Base-by-base conservation (phyloP, 1,139 yeast genomes). In the Taphrina sp. region DNA sequence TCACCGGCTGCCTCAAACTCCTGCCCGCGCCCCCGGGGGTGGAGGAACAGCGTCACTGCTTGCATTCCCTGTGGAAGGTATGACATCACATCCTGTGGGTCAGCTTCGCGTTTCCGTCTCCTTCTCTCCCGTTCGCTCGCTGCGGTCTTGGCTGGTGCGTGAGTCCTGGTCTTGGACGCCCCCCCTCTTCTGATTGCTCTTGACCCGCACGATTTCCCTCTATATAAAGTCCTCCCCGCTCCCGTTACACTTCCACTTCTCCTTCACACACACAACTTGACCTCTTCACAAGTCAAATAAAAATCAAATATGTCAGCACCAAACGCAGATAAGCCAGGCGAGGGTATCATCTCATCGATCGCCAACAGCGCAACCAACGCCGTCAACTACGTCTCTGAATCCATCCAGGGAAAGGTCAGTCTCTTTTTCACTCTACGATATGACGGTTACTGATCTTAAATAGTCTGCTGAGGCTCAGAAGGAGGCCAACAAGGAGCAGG, bases 381-480 rank as follows among this genome's bases (percentile, higher is more conserved):
- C 26, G 47, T 43, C 38, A 43, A 43, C 47, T 43, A 43, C 47
- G 47, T 43, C 47, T 43, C 47, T 5, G 47, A 43, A 38, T 31
- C 47, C 37, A 43, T 43, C 47, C 47, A 43, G 47, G 47, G 47
- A 43, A 43, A 36, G 20, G 47, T 43, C 20, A 43, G 47, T 43
- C 29, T 37, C 19, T 16, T 4, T 28, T 12, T 28, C 31, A 8
- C 31, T 8, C 31, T 28, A 8, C 12, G 10, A 8, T 28, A 8
- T 28, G 31, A 7, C 7, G 31, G 31, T 28, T 28, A 8, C 31
- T 28, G 10, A 28, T 28, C 31, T 8, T 28, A 7, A 7, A 12
- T 43, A 43, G 47, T 43, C 47, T 43, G 47, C 47, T 22, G 47
- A 43, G 47, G 47, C 47, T 19, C 47, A 43, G 47, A 43, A 43